Evolutionary conservation across 257 asterid species (phyloP).

Genomic region (Solanum stenotomum): DNA sequence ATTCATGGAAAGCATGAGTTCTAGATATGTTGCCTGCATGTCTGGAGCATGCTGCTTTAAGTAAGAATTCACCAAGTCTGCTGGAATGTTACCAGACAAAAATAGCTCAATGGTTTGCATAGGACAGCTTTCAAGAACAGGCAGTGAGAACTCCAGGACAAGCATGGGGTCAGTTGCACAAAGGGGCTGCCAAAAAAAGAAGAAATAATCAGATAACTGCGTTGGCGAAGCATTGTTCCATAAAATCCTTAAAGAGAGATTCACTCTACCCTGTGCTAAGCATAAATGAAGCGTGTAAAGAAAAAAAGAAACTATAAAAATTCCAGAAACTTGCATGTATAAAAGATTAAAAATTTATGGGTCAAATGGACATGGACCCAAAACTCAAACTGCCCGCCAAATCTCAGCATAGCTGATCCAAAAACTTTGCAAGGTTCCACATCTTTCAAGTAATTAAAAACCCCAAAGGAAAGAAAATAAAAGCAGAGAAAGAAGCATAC

Average conservation of each 20-base stretch:
- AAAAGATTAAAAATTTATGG: neutral
- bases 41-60: constrained; percentile 91
- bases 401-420: neutral
- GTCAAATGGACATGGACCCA: neutral
- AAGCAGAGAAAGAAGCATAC: constrained; percentile 33
- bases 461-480: neutral
- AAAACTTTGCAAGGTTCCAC: neutral
- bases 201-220: neutral
- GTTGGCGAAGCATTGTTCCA: neutral
- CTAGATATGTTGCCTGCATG: constrained; percentile 91
- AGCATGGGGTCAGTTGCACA: constrained; percentile 90
- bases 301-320: neutral
- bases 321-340: neutral
- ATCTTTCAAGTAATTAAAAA: neutral
- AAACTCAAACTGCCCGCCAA: neutral
- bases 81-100: constrained; percentile 94
- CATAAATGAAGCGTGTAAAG: neutral
- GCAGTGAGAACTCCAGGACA: constrained; percentile 92
- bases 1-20: constrained; percentile 88
- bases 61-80: constrained; percentile 87
- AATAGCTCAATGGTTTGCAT: constrained; percentile 85
- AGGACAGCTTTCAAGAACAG: constrained; percentile 91
- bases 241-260: neutral
- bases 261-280: neutral
- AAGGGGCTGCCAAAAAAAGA: constrained; percentile 59